These are phyloP conservation scores for Brassica incana DNA, from an alignment of 345 rosid species.

Conservation along the genomic window DNA sequence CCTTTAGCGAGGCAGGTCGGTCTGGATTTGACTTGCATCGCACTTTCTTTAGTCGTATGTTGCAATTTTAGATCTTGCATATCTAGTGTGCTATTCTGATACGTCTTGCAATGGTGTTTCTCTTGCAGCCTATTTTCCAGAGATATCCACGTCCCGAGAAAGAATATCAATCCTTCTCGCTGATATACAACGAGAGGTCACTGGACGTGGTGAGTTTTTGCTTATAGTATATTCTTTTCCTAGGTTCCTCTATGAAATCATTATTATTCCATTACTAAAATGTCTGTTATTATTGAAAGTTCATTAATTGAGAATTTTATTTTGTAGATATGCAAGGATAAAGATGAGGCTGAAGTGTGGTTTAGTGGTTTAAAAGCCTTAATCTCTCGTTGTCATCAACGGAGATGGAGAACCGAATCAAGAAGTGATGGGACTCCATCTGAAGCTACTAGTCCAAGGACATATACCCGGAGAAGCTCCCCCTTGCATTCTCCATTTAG, in stretches of 20 bases:
- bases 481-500: slow-evolving; percentile 74
- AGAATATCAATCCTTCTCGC: slow-evolving; percentile 98
- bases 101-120: slow-evolving; percentile 17
- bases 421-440: slow-evolving; percentile 55
- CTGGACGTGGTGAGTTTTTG: slow-evolving; percentile 76
- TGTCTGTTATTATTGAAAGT: slow-evolving; percentile 7
- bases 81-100: slow-evolving; percentile 32
- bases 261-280: neutral
- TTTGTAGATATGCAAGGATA: slow-evolving; percentile 67
- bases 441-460: slow-evolving; percentile 81
- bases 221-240: neutral
- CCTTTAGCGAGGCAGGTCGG: neutral
- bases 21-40: slow-evolving; percentile 10
- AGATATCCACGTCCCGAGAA: slow-evolving; percentile 98
- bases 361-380: slow-evolving; percentile 58
- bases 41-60: neutral
- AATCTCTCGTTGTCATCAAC: slow-evolving; percentile 43
- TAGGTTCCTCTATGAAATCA: slow-evolving; percentile 16
- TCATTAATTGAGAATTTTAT: slow-evolving; percentile 13
- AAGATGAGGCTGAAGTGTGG: slow-evolving; percentile 77
- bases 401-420: slow-evolving; percentile 47
- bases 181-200: slow-evolving; percentile 88
- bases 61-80: slow-evolving; percentile 12
- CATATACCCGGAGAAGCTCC: slow-evolving; percentile 89
- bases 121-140: slow-evolving; percentile 90